Evolutionary conservation across 345 rosid species (phyloP).

Genomic region (Brassica rapa): DNA sequence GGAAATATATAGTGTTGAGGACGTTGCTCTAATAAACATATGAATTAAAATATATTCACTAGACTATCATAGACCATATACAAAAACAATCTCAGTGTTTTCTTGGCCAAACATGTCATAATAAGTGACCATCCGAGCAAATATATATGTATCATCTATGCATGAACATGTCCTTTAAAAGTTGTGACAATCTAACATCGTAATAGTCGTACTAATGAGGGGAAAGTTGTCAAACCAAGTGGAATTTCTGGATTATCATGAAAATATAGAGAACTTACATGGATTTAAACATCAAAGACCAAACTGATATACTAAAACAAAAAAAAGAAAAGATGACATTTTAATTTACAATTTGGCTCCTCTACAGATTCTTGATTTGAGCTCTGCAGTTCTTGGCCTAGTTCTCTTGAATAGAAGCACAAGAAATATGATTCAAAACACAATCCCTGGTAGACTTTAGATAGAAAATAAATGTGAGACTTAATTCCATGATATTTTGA

Average conservation of each 20-base stretch:
- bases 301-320: not conserved
- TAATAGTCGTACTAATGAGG: not conserved
- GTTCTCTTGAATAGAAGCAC: constrained; percentile 58
- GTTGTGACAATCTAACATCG: constrained; percentile 29
- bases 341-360: not conserved
- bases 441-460: not conserved
- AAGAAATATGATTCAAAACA: not conserved
- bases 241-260: not conserved
- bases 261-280: not conserved
- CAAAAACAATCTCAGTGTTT: not conserved
- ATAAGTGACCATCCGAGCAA: not conserved
- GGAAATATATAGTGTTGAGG: too few relatives aligned
- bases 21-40: too few relatives aligned
- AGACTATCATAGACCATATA: not conserved
- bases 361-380: not conserved
- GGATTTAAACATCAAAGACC: not conserved
- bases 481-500: not conserved
- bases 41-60: not conserved
- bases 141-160: not conserved
- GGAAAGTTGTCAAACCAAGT: not conserved
- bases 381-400: constrained; percentile 48
- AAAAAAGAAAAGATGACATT: not conserved
- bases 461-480: not conserved
- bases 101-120: not conserved
- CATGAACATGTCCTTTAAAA: not conserved